Percentiles rank a stretch among this genome's conserved stretches.
Conservation (phyloP, 768 basidiomycete genomes). For the Pulveroboletus sp. region DNA sequence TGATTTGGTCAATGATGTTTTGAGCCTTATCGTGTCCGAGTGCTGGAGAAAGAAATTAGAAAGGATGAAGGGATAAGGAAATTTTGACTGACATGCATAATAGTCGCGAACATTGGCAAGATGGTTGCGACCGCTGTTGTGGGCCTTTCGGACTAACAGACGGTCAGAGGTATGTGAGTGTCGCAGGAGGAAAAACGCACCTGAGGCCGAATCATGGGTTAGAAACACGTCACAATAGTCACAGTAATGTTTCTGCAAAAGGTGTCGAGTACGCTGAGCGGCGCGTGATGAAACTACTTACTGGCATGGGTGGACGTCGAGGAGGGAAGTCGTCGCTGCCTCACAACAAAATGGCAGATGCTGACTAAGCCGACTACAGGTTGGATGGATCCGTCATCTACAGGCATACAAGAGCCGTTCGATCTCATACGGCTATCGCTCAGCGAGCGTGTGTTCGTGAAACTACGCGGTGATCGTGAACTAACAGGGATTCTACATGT, state of each 20-base stretch:
- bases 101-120: constrained; percentile 95
- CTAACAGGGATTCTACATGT: constrained; percentile 92
- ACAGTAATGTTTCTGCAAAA: constrained; percentile 83
- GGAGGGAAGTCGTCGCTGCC: constrained; percentile 11
- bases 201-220: constrained; percentile 92
- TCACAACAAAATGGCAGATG: constrained; percentile 23
- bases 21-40: constrained; percentile 97
- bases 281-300: constrained; percentile 34
- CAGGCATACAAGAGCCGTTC: constrained; percentile 91
- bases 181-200: constrained; percentile 36
- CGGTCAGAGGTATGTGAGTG: constrained; percentile 5
- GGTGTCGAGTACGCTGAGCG: constrained; percentile 2
- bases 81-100: constrained; percentile 76
- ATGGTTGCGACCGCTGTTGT: constrained; percentile 97
- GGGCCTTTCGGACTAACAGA: constrained; percentile 85
- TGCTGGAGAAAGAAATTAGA: constrained; percentile 40
- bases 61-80: not conserved
- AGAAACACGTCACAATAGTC: constrained; percentile 93
- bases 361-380: constrained; percentile 24
- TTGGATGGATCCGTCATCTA: constrained; percentile 65
- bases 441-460: constrained; percentile 97
- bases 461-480: constrained; percentile 91
- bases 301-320: constrained; percentile 56
- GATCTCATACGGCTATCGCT: constrained; percentile 95
- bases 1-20: constrained; percentile 97